Evolutionary conservation across 371 early-diverging fungal species (phyloP).

Genomic region (Apophysomyces elegans): DNA sequence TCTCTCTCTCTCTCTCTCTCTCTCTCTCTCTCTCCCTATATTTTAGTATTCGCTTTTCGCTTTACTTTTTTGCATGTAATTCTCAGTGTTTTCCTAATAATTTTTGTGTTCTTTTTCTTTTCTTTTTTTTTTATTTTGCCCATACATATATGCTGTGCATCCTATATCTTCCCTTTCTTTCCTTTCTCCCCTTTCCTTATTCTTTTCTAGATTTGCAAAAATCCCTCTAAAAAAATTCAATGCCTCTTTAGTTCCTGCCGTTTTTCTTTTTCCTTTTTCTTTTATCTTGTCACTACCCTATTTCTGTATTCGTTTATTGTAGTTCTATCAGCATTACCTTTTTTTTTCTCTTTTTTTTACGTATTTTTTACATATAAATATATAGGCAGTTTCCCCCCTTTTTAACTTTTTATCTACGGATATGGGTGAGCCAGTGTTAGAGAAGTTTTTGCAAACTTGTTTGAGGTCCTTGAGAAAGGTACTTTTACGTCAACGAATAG

Average conservation of each 20-base stretch:
- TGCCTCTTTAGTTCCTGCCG: neutral
- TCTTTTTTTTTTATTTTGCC: conserved; percentile 12
- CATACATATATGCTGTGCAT: conserved; percentile 12
- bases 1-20: neutral
- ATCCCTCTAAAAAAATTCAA: neutral
- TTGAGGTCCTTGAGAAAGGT: too few relatives aligned
- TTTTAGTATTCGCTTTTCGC: conserved; percentile 4
- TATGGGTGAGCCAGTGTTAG: too few relatives aligned
- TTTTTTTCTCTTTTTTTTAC: neutral
- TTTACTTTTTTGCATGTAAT: conserved; percentile 5
- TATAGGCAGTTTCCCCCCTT: neutral
- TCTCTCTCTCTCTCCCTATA: neutral
- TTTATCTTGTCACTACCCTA: neutral
- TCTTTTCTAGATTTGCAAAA: conserved; percentile 1
- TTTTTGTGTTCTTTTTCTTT: conserved; percentile 10
- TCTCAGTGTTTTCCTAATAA: conserved; percentile 11
- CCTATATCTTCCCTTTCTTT: neutral
- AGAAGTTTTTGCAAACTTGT: too few relatives aligned
- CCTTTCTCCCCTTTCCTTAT: neutral
- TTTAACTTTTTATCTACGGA: neutral
- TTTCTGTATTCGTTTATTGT: conserved; percentile 14
- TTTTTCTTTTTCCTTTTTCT: neutral
- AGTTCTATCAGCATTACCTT: conserved; percentile 6
- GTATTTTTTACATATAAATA: neutral
- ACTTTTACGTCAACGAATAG: too few relatives aligned